Conservation (phyloP, 768 basidiomycete genomes). For the Coprinopsis marcescibilis region DNA sequence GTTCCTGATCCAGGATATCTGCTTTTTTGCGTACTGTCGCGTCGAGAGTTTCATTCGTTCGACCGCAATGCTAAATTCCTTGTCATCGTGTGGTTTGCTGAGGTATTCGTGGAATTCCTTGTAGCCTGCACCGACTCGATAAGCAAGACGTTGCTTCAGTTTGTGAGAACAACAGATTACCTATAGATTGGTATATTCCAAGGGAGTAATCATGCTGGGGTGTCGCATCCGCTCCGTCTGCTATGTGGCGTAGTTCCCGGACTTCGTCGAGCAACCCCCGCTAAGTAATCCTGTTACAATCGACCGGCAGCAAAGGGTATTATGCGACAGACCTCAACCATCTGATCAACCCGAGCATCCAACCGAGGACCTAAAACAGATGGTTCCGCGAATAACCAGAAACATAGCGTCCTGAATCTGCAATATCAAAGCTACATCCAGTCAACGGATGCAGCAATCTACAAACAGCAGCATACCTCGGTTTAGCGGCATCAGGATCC, state of each 20-base stretch:
- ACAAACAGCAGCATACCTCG: conserved; percentile 39
- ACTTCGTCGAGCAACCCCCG: conserved; percentile 81
- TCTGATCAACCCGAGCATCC: conserved; percentile 77
- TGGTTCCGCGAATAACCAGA: conserved; percentile 85
- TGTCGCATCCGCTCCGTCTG: conserved; percentile 7
- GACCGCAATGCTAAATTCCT: conserved; percentile 48
- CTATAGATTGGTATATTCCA: conserved; percentile 94
- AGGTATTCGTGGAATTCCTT: conserved; percentile 81
- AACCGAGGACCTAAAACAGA: conserved; percentile 59
- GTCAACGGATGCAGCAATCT: background rate
- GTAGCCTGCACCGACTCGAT: conserved; percentile 54
- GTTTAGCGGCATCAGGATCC: conserved; percentile 25
- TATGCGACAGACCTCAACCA: conserved; percentile 64
- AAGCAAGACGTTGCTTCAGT: background rate
- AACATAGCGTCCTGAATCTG: conserved; percentile 80
- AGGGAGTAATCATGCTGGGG: conserved; percentile 54
- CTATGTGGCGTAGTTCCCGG: conserved; percentile 39
- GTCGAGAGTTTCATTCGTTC: conserved; percentile 85
- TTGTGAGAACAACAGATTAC: conserved; percentile 34
- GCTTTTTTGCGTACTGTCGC: conserved; percentile 85
- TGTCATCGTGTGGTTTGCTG: conserved; percentile 30
- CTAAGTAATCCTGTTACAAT: conserved; percentile 29
- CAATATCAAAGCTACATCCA: background rate
- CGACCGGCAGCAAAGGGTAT: background rate
- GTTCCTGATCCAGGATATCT: conserved; percentile 88